Conservation (phyloP, 2,329 filamentous ascomycete species). For the Xylaria sp. region DNA sequence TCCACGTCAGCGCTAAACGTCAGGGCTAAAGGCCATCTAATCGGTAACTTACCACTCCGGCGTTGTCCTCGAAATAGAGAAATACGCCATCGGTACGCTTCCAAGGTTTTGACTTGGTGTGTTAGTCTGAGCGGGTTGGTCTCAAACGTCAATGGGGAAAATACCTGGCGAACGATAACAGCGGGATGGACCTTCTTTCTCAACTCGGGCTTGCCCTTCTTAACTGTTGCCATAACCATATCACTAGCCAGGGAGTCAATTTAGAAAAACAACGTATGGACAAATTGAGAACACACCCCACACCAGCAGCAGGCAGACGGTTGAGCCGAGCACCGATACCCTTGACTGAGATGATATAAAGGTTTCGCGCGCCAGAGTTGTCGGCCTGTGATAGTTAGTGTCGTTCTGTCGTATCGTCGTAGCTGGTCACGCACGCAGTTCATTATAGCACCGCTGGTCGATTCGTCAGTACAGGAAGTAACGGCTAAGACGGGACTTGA, state of each 20-base stretch:
- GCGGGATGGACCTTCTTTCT: conserved; percentile 99
- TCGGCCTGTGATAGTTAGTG: conserved; percentile 21
- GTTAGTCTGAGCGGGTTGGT: conserved; percentile 9
- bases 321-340: conserved; percentile 39
- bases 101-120: conserved; percentile 63
- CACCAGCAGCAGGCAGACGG: conserved; percentile 39
- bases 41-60: conserved; percentile 87
- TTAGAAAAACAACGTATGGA: conserved; percentile 4
- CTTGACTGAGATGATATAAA: conserved; percentile 39
- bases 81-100: conserved; percentile 98
- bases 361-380: conserved; percentile 33
- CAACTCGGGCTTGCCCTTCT: conserved; percentile 92
- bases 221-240: conserved; percentile 43
- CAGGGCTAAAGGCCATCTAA: neutral
- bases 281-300: conserved; percentile 20
- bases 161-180: conserved; percentile 92
- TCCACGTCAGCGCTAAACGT: neutral
- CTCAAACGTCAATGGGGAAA: neutral
- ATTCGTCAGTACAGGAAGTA: neutral
- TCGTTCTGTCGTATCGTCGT: conserved; percentile 3
- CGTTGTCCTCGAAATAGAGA: conserved; percentile 99
- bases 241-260: conserved; percentile 31
- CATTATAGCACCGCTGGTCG: conserved; percentile 5
- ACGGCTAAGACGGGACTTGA: neutral
- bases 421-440: conserved; percentile 3